phyloP scores from a whole-genome alignment of 1,284 basidiomycete genomes.

The Puccinia horiana region DNA sequence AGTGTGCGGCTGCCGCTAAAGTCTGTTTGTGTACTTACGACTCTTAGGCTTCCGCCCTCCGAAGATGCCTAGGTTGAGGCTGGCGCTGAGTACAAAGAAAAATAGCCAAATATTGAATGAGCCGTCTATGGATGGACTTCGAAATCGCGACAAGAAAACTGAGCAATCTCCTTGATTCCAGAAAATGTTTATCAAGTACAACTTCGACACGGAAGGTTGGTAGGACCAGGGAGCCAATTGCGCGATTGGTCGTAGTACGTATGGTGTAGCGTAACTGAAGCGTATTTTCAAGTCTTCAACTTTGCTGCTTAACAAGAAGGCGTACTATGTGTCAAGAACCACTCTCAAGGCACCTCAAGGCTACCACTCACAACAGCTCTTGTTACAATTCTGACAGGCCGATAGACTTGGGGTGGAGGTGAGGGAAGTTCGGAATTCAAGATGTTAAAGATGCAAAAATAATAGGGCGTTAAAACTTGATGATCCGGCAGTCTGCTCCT shows the following conservation, averaged over 20 bases:
- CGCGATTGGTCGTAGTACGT: conserved; percentile 1
- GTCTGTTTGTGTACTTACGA: conserved; percentile 16
- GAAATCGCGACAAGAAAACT: neutral
- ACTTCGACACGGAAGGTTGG: neutral
- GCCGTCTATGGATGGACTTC: conserved; percentile 12
- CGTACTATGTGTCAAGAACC: neutral
- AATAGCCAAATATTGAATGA: neutral
- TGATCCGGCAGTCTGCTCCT: neutral
- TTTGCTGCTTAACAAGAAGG: conserved; percentile 7
- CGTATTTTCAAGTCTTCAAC: conserved; percentile 2
- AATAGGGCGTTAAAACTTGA: neutral
- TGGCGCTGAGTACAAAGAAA: conserved; percentile 1
- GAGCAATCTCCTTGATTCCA: conserved; percentile 7
- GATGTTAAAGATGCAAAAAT: conserved; percentile 3
- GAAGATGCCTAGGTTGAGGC: neutral
- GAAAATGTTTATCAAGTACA: neutral
- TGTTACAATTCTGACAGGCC: neutral
- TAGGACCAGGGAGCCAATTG: neutral
- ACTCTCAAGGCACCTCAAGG: too few species aligned
- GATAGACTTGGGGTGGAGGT: conserved; percentile 6
- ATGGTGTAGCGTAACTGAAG: conserved; percentile 1
- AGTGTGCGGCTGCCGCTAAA: neutral
- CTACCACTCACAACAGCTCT: neutral
- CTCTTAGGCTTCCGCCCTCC: conserved; percentile 1
- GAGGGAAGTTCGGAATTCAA: neutral